These are phyloP conservation scores for Irpex lacteus DNA, from an alignment of 1,284 basidiomycete genomes.

Conservation along the genomic window DNA sequence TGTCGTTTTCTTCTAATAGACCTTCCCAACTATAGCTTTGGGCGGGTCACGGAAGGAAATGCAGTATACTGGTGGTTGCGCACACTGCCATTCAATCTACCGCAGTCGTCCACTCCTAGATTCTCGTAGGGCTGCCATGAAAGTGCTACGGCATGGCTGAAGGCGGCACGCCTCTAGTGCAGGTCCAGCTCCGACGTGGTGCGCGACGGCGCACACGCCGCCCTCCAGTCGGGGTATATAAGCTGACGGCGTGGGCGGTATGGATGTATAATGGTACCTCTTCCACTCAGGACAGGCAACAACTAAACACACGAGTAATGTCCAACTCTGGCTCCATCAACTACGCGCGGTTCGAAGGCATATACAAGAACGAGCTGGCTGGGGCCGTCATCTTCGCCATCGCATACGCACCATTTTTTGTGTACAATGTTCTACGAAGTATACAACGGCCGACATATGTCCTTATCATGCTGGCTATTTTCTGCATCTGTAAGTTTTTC, in stretches of 20 bases:
- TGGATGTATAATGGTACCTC: not conserved
- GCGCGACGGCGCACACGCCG: no score
- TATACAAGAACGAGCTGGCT: slow-evolving; percentile 35
- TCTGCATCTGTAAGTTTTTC: slow-evolving; percentile 41
- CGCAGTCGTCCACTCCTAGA: no score
- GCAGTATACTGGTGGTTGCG: not conserved
- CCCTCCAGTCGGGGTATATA: no score
- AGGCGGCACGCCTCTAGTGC: no score
- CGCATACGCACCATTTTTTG: slow-evolving; percentile 37
- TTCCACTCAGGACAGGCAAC: not conserved
- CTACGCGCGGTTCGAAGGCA: slow-evolving; percentile 38
- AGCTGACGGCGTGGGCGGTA: no score
- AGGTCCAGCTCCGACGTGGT: no score
- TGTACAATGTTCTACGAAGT: slow-evolving; percentile 35
- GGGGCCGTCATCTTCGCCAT: slow-evolving; percentile 45
- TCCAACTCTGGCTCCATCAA: slow-evolving; percentile 19
- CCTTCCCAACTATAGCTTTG: not conserved
- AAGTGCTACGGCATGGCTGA: no score
- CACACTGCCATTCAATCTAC: not conserved
- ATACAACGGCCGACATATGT: slow-evolving; percentile 40
- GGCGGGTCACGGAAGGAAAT: no score
- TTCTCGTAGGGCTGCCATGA: no score
- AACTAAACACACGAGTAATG: not conserved
- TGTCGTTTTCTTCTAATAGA: not conserved
- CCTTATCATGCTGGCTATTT: slow-evolving; percentile 38